phyloP scores from a whole-genome alignment of 2,329 filamentous ascomycete genomes.

The Monosporascus sp. region DNA sequence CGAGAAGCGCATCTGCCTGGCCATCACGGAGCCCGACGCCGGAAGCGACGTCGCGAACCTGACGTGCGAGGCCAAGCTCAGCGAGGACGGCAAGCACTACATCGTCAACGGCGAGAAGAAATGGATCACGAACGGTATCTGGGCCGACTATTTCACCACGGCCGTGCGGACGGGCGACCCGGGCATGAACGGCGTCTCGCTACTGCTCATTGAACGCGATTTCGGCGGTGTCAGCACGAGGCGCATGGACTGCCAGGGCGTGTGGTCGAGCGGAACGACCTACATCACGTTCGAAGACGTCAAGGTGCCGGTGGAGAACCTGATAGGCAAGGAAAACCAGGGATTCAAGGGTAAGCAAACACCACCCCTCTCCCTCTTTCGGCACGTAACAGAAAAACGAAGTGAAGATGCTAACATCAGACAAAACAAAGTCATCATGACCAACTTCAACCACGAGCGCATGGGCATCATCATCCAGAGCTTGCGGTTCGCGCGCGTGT shows the following conservation, averaged over 20 bases:
- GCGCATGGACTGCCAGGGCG: conserved; percentile 97
- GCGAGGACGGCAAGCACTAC: conserved; percentile 94
- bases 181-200: conserved; percentile 88
- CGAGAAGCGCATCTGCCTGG: conserved; percentile 95
- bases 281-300: conserved; percentile 99
- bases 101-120: conserved; percentile 99
- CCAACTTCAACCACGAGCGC: conserved; percentile 99
- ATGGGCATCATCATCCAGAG: conserved; percentile 99
- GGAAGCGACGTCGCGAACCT: conserved; percentile 93
- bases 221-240: conserved; percentile 83
- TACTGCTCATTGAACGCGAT: conserved; percentile 86
- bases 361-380: background rate
- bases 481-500: conserved; percentile 89
- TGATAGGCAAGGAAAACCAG: conserved; percentile 96
- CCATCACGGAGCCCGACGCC: conserved; percentile 94
- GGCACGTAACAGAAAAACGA: background rate
- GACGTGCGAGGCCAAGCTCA: conserved; percentile 91
- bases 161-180: conserved; percentile 83
- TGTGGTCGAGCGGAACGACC: conserved; percentile 91
- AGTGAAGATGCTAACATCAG: conserved; percentile 6
- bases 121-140: conserved; percentile 98
- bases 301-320: conserved; percentile 98
- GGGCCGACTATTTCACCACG: conserved; percentile 95
- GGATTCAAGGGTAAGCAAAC: conserved; percentile 70
- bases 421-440: conserved; percentile 74